phyloP scores from a whole-genome alignment of 441 rosid genomes.

The Populus hybrid region DNA sequence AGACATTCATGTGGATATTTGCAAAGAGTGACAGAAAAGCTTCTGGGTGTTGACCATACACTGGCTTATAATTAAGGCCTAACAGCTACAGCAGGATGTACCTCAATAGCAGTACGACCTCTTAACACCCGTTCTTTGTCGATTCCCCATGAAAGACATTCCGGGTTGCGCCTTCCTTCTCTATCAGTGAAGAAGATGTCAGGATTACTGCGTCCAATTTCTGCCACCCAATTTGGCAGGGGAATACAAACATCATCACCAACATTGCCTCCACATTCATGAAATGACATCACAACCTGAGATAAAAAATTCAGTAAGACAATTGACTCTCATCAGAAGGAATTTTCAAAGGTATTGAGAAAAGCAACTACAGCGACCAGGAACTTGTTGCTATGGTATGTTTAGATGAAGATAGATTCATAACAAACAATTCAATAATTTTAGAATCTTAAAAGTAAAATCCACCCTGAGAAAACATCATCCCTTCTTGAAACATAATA shows the following conservation, averaged over 20 bases:
- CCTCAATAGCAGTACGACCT: slow-evolving; percentile 98
- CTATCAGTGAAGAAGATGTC: slow-evolving; percentile 93
- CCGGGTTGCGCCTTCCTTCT: slow-evolving; percentile 97
- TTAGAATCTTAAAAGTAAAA: background rate
- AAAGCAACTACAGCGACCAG: slow-evolving; percentile 8
- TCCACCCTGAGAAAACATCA: background rate
- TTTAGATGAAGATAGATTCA: background rate
- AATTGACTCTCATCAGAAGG: slow-evolving; percentile 21
- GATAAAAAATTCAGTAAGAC: slow-evolving; percentile 16
- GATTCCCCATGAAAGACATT: slow-evolving; percentile 97
- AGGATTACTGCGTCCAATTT: slow-evolving; percentile 88
- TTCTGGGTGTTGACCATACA: background rate
- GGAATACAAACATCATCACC: slow-evolving; percentile 99
- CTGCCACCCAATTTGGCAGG: slow-evolving; percentile 98
- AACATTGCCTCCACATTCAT: slow-evolving; percentile 99
- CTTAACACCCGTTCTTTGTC: slow-evolving; percentile 87
- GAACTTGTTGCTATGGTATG: background rate
- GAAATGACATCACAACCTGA: slow-evolving; percentile 98
- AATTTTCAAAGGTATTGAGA: slow-evolving; percentile 13
- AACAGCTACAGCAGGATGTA: slow-evolving; percentile 27
- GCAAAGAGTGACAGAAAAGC: slow-evolving; percentile 9
- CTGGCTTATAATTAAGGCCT: background rate
- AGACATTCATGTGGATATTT: background rate
- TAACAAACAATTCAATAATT: background rate
- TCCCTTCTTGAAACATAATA: background rate